Percentiles rank a stretch among this genome's conserved stretches.
phyloP scores from a whole-genome alignment of 306 rosid genomes.

The Ceratonia siliqua region DNA sequence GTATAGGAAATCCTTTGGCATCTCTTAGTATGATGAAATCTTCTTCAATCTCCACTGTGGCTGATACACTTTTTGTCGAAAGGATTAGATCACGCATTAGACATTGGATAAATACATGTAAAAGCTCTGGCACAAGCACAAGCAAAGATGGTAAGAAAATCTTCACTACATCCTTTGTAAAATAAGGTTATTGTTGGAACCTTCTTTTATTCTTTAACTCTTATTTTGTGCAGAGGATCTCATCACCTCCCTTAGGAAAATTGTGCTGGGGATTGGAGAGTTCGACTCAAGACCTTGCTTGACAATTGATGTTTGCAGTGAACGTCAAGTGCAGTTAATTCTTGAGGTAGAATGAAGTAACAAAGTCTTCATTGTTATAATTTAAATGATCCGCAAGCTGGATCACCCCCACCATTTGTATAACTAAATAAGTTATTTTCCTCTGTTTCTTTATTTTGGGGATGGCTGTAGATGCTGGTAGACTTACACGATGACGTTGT shows the following conservation, averaged over 20 bases:
- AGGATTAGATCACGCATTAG: constrained; percentile 68
- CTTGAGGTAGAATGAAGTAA: constrained; percentile 58
- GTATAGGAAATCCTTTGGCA: constrained; percentile 46
- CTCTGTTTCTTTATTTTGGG: neutral
- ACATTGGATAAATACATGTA: constrained; percentile 59
- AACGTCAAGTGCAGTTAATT: constrained; percentile 72
- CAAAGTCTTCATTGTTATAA: constrained; percentile 14
- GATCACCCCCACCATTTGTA: constrained; percentile 3
- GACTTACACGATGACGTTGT: constrained; percentile 68
- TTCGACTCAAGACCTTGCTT: constrained; percentile 73
- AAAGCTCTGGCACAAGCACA: constrained; percentile 39
- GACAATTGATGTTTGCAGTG: constrained; percentile 79
- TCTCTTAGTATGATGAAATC: constrained; percentile 37
- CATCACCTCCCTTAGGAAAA: constrained; percentile 57
- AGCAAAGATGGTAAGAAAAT: constrained; percentile 58
- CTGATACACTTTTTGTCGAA: constrained; percentile 67
- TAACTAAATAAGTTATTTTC: constrained; percentile 2
- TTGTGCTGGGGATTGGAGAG: constrained; percentile 57
- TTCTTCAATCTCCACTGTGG: constrained; percentile 52
- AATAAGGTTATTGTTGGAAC: neutral
- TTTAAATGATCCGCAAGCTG: constrained; percentile 24
- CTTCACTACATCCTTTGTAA: neutral
- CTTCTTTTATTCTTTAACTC: constrained; percentile 20
- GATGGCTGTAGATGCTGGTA: constrained; percentile 60
- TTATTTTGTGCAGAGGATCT: constrained; percentile 59